Base-by-base conservation (phyloP, 2,329 filamentous ascomycete species). In the Fusarium haematococcum region DNA sequence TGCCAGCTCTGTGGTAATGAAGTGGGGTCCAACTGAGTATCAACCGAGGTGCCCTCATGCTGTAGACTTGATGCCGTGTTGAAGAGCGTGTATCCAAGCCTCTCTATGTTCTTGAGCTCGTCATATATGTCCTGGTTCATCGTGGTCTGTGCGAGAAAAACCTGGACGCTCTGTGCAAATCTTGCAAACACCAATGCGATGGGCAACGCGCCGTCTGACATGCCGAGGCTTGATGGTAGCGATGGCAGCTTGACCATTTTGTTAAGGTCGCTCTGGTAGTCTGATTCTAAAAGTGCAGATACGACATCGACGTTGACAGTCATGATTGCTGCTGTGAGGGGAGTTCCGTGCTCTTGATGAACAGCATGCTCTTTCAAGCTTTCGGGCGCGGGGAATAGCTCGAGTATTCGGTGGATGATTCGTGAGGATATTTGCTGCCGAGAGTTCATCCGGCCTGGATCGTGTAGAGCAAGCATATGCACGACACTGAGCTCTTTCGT, bases 361-460 rank as follows among this genome's bases (percentile, higher is more conserved):
- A 64, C 5, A 2, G 48, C n/a, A 16, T 45, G 37, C 25, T 35
- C 37, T 16, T 30, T 20, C 23, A 64, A 16, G 18, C 30, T 20
- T 3, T 54, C 18, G 5, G 61, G 50, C 3, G 35, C 5, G 4
- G 61, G 61, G 25, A 64, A 57, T 10, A 64, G 20, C 3, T 64
- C 48, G 4, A 64, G 23, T 6, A 64, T n/a, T 14, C 30, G 62
- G 13, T 64, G 62, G 16, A 64, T 64, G 10, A 64, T 58, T 18
- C 62, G 62, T 16, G 37, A n/a, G 23, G 62, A 58, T 13, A 64
- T 64, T 35, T 64, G 62, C 2, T 58, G 35, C 6, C 62, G 62
- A 45, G 62, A 35, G 20, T 64, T 64, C 35, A 45, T 35, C 1
- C 18, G 30, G 6, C 35, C 30, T 18, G 62, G 37, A 11, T 64